These are phyloP conservation scores for Bacterosira constricta DNA, from an alignment of 108 stramenopile species.

Conservation along the genomic window DNA sequence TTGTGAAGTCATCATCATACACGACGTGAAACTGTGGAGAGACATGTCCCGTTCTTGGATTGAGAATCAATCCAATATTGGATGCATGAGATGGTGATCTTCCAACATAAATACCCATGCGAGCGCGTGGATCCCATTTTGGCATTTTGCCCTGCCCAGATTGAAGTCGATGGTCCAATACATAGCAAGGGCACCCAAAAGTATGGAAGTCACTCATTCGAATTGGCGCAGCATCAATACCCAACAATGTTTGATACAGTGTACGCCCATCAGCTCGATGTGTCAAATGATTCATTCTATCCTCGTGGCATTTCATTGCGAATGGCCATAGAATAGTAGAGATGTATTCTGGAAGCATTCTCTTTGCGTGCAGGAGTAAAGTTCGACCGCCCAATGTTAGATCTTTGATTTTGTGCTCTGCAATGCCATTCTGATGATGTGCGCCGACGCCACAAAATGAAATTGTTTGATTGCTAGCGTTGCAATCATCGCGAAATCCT, in stretches of 20 bases:
- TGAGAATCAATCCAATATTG: conserved; percentile 29
- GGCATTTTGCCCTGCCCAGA: conserved; percentile 2
- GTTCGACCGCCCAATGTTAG: conserved; percentile 16
- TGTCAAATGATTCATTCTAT: conserved; percentile 37
- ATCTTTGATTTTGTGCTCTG: conserved; percentile 14
- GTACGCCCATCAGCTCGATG: conserved; percentile 1
- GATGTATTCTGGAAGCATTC: conserved; percentile 15
- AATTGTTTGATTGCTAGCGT: conserved; percentile 6
- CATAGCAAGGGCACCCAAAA: conserved; percentile 11
- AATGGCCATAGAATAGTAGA: conserved; percentile 36
- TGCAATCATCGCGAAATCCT: conserved; percentile 9
- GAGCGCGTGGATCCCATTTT: conserved; percentile 38
- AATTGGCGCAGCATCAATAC: background rate
- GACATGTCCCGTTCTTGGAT: conserved; percentile 31
- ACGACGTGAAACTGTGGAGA: conserved; percentile 36
- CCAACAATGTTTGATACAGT: background rate
- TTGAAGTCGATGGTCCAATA: conserved; percentile 23
- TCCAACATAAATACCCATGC: conserved; percentile 34
- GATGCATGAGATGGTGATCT: conserved; percentile 32
- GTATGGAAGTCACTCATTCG: conserved; percentile 22
- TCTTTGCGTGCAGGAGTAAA: conserved; percentile 18
- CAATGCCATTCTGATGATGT: conserved; percentile 35
- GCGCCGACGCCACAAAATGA: conserved; percentile 22
- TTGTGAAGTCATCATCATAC: conserved; percentile 35
- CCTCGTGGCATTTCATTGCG: conserved; percentile 45